Evolutionary conservation across 225 moss, liverwort and hornwort species (phyloP).

Genomic region (Pseudoscleropodium purum): DNA sequence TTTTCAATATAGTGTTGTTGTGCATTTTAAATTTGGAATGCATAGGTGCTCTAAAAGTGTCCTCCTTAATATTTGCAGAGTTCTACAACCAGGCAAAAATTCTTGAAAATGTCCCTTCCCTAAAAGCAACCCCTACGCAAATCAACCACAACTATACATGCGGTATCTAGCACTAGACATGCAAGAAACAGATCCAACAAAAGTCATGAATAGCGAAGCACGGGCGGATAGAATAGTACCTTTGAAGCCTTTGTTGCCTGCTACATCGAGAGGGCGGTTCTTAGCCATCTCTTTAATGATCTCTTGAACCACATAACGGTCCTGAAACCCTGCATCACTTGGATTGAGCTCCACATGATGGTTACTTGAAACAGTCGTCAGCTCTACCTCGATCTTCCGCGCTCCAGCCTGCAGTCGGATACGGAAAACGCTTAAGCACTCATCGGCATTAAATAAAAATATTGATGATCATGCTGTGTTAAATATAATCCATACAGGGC

Average conservation of each 20-base stretch:
- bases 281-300: constrained; percentile 92
- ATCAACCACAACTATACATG: not conserved
- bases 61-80: not conserved
- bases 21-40: not conserved
- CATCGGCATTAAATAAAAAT: not conserved
- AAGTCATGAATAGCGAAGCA: not conserved
- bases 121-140: not conserved
- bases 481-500: not conserved
- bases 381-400: constrained; percentile 72
- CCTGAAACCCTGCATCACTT: constrained; percentile 93
- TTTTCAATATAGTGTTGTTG: not conserved
- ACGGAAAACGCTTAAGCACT: not conserved
- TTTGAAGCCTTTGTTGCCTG: constrained; percentile 77
- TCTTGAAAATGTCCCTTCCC: not conserved
- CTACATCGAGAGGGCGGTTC: constrained; percentile 75
- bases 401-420: constrained; percentile 50
- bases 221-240: constrained; percentile 8
- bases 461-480: not conserved
- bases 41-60: not conserved
- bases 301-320: constrained; percentile 83
- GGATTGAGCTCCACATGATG: constrained; percentile 92
- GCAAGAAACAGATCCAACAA: not conserved
- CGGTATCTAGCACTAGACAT: not conserved
- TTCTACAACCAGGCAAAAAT: not conserved
- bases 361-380: constrained; percentile 83